Base-by-base conservation (phyloP, 2,329 filamentous ascomycete species). In the Xylaria sp. region DNA sequence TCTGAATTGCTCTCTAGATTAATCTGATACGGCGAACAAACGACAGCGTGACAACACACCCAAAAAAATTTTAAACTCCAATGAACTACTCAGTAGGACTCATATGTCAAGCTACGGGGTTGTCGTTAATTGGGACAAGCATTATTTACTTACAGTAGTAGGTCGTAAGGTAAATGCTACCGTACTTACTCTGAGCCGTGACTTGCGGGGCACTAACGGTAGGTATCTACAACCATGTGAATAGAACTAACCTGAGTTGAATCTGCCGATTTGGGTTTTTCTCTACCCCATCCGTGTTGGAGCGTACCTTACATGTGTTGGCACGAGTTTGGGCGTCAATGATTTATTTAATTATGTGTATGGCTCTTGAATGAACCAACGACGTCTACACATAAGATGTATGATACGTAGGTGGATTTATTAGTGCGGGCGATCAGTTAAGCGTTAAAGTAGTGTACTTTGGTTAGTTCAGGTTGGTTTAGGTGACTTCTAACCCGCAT, bases 181-280 rank as follows among this genome's bases (percentile, higher is more conserved):
- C n/a, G n/a, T n/a, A n/a, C n/a, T n/a, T n/a, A 19, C 37, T 40
- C 38, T 47, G n/a, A n/a, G 46, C 23, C 17, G 21, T 57, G 35
- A 23, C 19, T 65, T 57, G 60, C 50, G 38, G 52, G 63, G 55
- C 38, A 47, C 2, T 15, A n/a, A n/a, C n/a, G n/a, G n/a, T n/a
- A n/a, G n/a, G n/a, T n/a, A n/a, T n/a, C n/a, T n/a, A n/a, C n/a
- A n/a, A n/a, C n/a, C n/a, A n/a, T n/a, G n/a, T n/a, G n/a, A n/a
- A n/a, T n/a, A n/a, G n/a, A n/a, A n/a, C n/a, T n/a, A n/a, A n/a
- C n/a, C n/a, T n/a, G n/a, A n/a, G n/a, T n/a, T n/a, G n/a, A n/a
- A n/a, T n/a, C n/a, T n/a, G n/a, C n/a, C n/a, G n/a, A n/a, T n/a
- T n/a, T n/a, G 28, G 28, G 4, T 5, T 31, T 31, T 31, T 31